These are phyloP conservation scores for Xylaria sp. DNA, from an alignment of 2,329 filamentous ascomycete genomes.

Conservation along the genomic window DNA sequence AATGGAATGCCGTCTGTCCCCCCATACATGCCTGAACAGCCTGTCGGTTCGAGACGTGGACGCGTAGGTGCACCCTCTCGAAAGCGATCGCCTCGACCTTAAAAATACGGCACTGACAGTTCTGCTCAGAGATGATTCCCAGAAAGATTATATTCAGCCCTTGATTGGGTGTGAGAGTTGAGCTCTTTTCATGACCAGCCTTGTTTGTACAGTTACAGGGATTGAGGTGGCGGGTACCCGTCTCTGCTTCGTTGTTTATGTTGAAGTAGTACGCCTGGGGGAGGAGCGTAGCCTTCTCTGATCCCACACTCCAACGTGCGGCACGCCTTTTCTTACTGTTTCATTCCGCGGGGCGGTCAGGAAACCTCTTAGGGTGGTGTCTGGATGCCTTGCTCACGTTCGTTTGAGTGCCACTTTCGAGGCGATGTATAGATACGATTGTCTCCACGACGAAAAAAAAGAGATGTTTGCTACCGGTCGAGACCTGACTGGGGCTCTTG, in stretches of 20 bases:
- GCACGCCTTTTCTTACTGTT: slow-evolving; percentile 16
- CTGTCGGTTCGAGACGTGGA: slow-evolving; percentile 52
- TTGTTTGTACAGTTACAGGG: slow-evolving; percentile 24
- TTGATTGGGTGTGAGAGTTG: neutral
- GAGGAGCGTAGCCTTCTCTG: slow-evolving; percentile 1
- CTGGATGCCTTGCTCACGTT: slow-evolving; percentile 25
- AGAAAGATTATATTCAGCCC: neutral
- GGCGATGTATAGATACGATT: slow-evolving; percentile 26
- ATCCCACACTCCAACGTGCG: slow-evolving; percentile 10
- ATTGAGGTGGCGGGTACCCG: slow-evolving; percentile 21
- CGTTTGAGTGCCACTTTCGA: slow-evolving; percentile 18
- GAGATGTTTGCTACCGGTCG: slow-evolving; percentile 14
- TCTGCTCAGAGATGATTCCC: slow-evolving; percentile 29
- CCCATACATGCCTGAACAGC: slow-evolving; percentile 52
- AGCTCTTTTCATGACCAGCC: slow-evolving; percentile 5
- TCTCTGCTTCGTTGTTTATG: slow-evolving; percentile 25
- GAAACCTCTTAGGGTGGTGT: slow-evolving; percentile 25
- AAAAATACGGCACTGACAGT: slow-evolving; percentile 25
- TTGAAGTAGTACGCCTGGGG: slow-evolving; percentile 11
- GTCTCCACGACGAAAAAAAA: slow-evolving; percentile 16
- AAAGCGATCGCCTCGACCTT: slow-evolving; percentile 32
- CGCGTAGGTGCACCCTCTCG: slow-evolving; percentile 47
- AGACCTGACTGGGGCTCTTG: slow-evolving; percentile 13
- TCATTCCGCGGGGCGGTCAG: slow-evolving; percentile 20
- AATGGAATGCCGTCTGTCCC: slow-evolving; percentile 43